A percentile compares a stretch with the other conserved stretches of the same genome.
Evolutionary conservation across 2,329 filamentous ascomycete genomes (phyloP).

Genomic region (Tolypocladium inflatum): DNA sequence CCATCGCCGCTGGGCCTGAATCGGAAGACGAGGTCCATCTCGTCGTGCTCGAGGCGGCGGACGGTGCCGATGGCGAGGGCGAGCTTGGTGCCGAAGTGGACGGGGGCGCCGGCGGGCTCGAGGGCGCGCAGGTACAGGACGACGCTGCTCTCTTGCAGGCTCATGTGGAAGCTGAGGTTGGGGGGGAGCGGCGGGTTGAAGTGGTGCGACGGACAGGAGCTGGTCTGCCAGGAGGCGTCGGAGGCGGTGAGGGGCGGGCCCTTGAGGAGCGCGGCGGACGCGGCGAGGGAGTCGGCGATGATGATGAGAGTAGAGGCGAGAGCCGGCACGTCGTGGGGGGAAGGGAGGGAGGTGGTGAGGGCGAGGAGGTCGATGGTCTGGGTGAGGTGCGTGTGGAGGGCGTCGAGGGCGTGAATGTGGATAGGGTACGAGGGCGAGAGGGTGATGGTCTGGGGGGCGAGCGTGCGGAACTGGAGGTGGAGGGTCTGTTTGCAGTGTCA

Average conservation of each 20-base stretch:
- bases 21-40: slow-evolving; percentile 66
- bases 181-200: slow-evolving; percentile 38
- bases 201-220: slow-evolving; percentile 32
- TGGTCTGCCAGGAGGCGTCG: slow-evolving; percentile 33
- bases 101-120: slow-evolving; percentile 53
- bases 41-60: slow-evolving; percentile 62
- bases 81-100: slow-evolving; percentile 56
- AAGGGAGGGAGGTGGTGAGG: slow-evolving; percentile 59
- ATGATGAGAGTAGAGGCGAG: slow-evolving; percentile 46
- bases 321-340: slow-evolving; percentile 42
- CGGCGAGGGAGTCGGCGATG: slow-evolving; percentile 42
- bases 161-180: slow-evolving; percentile 65
- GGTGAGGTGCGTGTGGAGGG: slow-evolving; percentile 68
- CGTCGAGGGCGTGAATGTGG: slow-evolving; percentile 59
- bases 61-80: slow-evolving; percentile 60
- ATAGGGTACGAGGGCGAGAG: slow-evolving; percentile 40
- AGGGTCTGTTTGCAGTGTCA: slow-evolving; percentile 41
- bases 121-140: slow-evolving; percentile 62
- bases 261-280: slow-evolving; percentile 44
- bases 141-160: slow-evolving; percentile 59
- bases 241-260: slow-evolving; percentile 34
- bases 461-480: slow-evolving; percentile 64
- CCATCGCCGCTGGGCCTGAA: slow-evolving; percentile 35
- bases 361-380: slow-evolving; percentile 75
- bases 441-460: slow-evolving; percentile 41